Evolutionary conservation across 805 yeast genomes (phyloP).

Genomic region (Saccharomycopsis schoenii): DNA sequence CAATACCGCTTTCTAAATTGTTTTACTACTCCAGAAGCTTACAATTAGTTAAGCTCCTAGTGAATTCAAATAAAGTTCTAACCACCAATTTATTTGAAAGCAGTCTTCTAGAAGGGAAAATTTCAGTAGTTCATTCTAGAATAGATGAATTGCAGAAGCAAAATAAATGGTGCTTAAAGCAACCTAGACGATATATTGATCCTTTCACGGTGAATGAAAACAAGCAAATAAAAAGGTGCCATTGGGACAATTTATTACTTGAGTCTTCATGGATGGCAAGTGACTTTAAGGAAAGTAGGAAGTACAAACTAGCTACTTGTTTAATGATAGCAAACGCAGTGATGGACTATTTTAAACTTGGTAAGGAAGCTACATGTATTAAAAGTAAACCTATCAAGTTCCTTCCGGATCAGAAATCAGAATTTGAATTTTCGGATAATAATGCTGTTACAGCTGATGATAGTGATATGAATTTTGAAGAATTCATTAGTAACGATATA

Average conservation of each 20-base stretch:
- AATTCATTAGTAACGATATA: constrained; percentile 11
- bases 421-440: constrained; percentile 15
- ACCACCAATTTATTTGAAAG: constrained; percentile 79
- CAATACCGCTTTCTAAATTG: constrained; percentile 71
- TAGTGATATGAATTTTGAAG: constrained; percentile 7
- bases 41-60: constrained; percentile 71
- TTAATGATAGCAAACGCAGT: constrained; percentile 62
- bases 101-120: constrained; percentile 80
- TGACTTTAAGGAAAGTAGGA: constrained; percentile 63
- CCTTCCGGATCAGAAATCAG: constrained; percentile 6
- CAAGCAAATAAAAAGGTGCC: constrained; percentile 22
- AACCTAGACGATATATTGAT: constrained; percentile 61
- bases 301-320: constrained; percentile 63
- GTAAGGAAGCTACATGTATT: constrained; percentile 54
- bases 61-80: constrained; percentile 77
- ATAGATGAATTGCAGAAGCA: constrained; percentile 86
- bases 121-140: constrained; percentile 79
- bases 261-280: constrained; percentile 81
- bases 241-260: constrained; percentile 63
- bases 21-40: constrained; percentile 81
- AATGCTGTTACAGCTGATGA: not conserved
- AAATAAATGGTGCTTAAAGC: constrained; percentile 85
- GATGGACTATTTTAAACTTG: constrained; percentile 67
- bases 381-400: constrained; percentile 36
- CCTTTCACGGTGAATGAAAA: constrained; percentile 35